Base-by-base conservation (phyloP, 768 basidiomycete genomes). In the Lactarius quietus region DNA sequence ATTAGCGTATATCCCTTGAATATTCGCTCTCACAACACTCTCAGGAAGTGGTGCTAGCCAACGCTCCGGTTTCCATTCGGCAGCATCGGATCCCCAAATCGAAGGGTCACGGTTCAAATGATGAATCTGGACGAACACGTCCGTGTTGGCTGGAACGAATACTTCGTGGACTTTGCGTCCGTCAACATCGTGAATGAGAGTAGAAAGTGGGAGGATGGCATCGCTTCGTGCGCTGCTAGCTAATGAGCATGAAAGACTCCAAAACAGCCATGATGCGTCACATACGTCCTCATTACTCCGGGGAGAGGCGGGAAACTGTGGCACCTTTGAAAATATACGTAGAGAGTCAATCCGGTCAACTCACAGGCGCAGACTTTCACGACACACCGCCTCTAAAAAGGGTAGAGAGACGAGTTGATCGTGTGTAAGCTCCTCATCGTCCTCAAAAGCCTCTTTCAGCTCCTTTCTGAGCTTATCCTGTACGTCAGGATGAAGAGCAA, bases 381-480 rank as follows among this genome's bases (percentile, higher is more conserved):
- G n/a, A 48, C 45, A 48, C 45, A 48, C 68, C 70, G 26, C 70
- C 56, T 36, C 78, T 33, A 79, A 70, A 39, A 74, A 75, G 3
- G 76, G 76, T 8, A 78, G 69, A 3, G 57, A 57, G 9, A 74
- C 72, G 9, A 78, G 61, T 20, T 73, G 70, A 57, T 78, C 77
- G 63, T 78, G 74, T 1, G 59, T 57, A n/a, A 78, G 33, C 53
- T 74, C 70, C 0, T 68, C 71, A 33, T 66, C 55, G 55, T 67
- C 63, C 51, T 38, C 35, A 26, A 26, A 33, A 6, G 61, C 54
- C 45, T 48, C 45, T 48, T 26, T 6, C 14, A 48, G 45, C 45
- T 48, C 45, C 14, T 48, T 48, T 48, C 45, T 48, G 23, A 48
- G 45, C 45, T 26, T 14, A 48, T 48, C 45, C 23, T 48, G 45